A percentile compares a stretch with the other conserved stretches of the same genome.
phyloP scores from a whole-genome alignment of 1,284 basidiomycete species.

The Cutaneotrichosporon cyanovorans region DNA sequence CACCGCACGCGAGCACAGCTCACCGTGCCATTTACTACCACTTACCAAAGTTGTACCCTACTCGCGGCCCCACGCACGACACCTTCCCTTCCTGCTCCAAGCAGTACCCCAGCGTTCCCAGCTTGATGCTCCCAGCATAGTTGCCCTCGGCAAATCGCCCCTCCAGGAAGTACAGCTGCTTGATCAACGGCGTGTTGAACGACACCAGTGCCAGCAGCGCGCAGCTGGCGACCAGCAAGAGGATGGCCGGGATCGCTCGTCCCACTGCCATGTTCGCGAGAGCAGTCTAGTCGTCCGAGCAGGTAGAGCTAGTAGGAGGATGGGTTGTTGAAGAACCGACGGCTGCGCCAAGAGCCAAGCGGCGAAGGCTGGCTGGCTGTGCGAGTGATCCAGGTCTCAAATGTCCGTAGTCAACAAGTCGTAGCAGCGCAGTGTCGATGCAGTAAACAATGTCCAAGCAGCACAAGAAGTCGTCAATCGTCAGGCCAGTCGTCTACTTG shows the following conservation, averaged over 20 bases:
- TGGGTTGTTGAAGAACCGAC: too few relatives aligned
- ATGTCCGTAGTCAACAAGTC: too few relatives aligned
- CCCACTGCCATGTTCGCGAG: constrained; percentile 40
- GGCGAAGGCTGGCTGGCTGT: too few relatives aligned
- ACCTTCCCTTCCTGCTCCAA: constrained; percentile 47
- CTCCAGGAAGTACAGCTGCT: constrained; percentile 74
- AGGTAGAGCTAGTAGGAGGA: too few relatives aligned
- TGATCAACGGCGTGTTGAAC: constrained; percentile 78
- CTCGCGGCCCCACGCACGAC: constrained; percentile 65
- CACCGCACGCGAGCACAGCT: not conserved
- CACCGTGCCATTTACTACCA: too few relatives aligned
- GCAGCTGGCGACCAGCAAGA: constrained; percentile 67
- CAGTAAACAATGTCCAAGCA: too few relatives aligned
- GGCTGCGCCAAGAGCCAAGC: not conserved
- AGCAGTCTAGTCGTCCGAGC: too few relatives aligned
- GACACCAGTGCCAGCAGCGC: constrained; percentile 69
- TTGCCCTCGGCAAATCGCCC: constrained; percentile 55
- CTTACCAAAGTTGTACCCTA: constrained; percentile 78
- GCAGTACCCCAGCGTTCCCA: constrained; percentile 82
- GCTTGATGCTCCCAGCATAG: constrained; percentile 58
- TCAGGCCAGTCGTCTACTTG: too few relatives aligned
- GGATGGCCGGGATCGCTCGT: constrained; percentile 74
- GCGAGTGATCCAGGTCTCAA: too few relatives aligned
- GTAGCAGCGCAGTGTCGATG: too few relatives aligned
- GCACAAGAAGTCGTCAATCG: too few relatives aligned